Base-by-base conservation (phyloP, 73 alveolate genomes). In the Paramecium sexaurelia region DNA sequence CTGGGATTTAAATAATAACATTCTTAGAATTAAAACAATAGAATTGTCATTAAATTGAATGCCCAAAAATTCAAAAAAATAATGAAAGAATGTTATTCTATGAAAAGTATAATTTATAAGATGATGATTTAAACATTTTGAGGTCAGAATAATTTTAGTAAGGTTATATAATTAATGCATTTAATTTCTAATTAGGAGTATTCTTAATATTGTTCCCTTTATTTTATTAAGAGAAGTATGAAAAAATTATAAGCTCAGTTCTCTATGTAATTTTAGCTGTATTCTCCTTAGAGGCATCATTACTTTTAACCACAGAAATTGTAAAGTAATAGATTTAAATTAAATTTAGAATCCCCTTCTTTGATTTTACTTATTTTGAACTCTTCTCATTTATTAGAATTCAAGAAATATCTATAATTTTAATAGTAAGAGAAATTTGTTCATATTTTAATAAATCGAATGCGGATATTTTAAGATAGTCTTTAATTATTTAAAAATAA, bases 1-100 rank as follows among this genome's bases (percentile, higher is more conserved):
- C 24, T n/a, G 35, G 82, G 8, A 24, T 57, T 57, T 71, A 71
- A 37, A 13, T 71, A 32, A 13, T 37, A 10, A 13, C 24, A 24
- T 78, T 78, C 27, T 41, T 41, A 19, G 4, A 2, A 13, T 4
- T 69, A 2, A 69, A 35, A 69, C 33, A 2, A 4, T 47, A 41
- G 2, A 69, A 69, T 69, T 69, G 85, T 29, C 24, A 39, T 75
- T 27, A 78, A 3, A 78, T 78, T 3, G 43, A 22, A 40, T 75
- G 89, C 8, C 85, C 85, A 13, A 47, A 69, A 4, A 69, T 69
- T 39, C 6, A 19, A 43, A 43, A 78, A 22, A 78, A 78, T 78
- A 22, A 24, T 39, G 90, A 78, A 43, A 0, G 71, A 78, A 19
- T 22, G 19, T 17, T 78, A 24, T 78, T 41, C 36, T 78, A 45